Conservation (phyloP, 1,284 basidiomycete genomes). For the Athelia sp. region DNA sequence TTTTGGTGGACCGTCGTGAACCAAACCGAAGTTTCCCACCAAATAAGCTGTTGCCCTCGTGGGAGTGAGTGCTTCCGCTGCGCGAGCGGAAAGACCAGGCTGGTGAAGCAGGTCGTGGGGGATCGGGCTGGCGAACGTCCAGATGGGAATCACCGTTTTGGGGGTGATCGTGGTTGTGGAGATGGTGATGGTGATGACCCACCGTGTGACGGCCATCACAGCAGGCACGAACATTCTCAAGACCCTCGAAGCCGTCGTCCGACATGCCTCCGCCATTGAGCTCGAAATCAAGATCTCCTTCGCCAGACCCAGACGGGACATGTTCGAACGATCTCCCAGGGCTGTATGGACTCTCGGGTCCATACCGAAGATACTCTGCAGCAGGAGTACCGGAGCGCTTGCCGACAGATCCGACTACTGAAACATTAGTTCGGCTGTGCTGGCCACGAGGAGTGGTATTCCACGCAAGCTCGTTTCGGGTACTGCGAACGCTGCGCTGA, state of each 20-base stretch:
- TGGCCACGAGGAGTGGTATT: constrained; percentile 71
- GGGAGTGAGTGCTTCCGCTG: constrained; percentile 63
- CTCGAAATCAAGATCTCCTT: constrained; percentile 79
- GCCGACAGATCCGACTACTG: constrained; percentile 64
- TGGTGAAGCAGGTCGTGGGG: constrained; percentile 63
- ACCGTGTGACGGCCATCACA: constrained; percentile 91
- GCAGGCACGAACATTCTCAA: constrained; percentile 94
- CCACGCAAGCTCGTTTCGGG: constrained; percentile 53
- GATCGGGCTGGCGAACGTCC: constrained; percentile 42
- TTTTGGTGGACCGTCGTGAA: constrained; percentile 59
- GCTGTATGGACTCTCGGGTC: constrained; percentile 61
- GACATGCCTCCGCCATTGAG: constrained; percentile 70
- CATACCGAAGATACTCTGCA: constrained; percentile 79
- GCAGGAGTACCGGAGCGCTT: constrained; percentile 89
- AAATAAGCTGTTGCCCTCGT: constrained; percentile 58
- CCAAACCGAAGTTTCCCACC: constrained; percentile 64
- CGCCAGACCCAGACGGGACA: constrained; percentile 41
- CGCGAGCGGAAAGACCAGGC: constrained; percentile 80
- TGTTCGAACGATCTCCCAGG: constrained; percentile 67
- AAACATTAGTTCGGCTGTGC: constrained; percentile 72
- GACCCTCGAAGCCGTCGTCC: constrained; percentile 84
- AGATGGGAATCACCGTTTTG: constrained; percentile 34
- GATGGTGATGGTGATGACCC: constrained; percentile 52
- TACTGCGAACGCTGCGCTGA: constrained; percentile 60
- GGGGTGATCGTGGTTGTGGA: constrained; percentile 51